These are phyloP conservation scores for Penicillium lagena DNA, from an alignment of 495 filamentous ascomycete genomes.

Conservation along the genomic window DNA sequence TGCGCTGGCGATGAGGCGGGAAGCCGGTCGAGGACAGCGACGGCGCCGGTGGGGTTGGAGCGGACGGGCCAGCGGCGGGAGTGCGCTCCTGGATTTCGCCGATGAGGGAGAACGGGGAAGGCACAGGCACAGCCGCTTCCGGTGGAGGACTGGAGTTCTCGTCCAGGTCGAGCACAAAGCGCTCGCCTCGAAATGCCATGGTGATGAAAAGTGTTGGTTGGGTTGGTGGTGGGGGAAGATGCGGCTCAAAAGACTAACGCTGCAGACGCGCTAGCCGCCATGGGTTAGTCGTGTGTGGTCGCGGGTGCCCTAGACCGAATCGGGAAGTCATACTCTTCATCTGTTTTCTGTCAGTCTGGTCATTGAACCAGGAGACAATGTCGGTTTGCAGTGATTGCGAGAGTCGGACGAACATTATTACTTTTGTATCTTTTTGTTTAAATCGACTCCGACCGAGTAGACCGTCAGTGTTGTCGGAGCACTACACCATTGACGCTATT, in stretches of 20 bases:
- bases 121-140: constrained; percentile 10
- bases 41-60: constrained; percentile 45
- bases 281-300: constrained; percentile 6
- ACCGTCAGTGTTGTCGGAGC: no score
- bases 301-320: constrained; percentile 14
- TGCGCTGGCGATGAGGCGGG: constrained; percentile 75
- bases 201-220: constrained; percentile 7
- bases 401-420: no score
- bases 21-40: constrained; percentile 61
- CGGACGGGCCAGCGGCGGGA: constrained; percentile 48
- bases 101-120: constrained; percentile 46
- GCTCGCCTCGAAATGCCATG: constrained; percentile 55
- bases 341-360: neutral
- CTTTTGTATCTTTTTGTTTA: no score
- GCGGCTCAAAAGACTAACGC: constrained; percentile 42
- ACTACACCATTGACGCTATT: no score
- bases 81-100: constrained; percentile 73
- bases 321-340: constrained; percentile 8
- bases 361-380: no score
- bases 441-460: no score
- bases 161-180: constrained; percentile 51
- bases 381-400: no score
- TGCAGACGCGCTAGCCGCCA: constrained; percentile 14
- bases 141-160: constrained; percentile 25
- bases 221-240: neutral